Conservation (phyloP, 2,329 filamentous ascomycete genomes). For the Onygenales sp. region DNA sequence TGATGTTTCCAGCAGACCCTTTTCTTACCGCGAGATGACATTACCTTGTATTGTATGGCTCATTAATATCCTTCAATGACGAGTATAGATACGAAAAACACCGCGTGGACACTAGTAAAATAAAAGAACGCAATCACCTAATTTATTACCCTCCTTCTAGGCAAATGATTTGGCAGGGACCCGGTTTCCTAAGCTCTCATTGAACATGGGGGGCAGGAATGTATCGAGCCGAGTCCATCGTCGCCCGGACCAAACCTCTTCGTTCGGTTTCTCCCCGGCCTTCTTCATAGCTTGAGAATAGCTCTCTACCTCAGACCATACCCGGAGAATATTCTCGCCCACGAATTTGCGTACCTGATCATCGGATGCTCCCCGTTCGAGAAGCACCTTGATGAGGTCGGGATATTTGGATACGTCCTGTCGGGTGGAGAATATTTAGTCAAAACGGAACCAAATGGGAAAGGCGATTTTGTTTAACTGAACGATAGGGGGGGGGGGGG, state of each 20-base stretch:
- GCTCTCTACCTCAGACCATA: slow-evolving; percentile 14
- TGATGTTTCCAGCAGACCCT: no score
- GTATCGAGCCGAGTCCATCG: slow-evolving; percentile 4
- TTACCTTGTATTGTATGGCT: no score
- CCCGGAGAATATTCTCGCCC: slow-evolving; percentile 29
- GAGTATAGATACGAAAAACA: no score
- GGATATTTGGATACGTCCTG: slow-evolving; percentile 17
- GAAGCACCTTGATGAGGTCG: slow-evolving; percentile 10
- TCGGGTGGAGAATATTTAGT: background rate
- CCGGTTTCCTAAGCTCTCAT: background rate
- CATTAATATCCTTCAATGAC: no score
- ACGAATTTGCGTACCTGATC: slow-evolving; percentile 28
- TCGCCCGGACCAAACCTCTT: slow-evolving; percentile 10
- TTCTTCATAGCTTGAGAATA: slow-evolving; percentile 10
- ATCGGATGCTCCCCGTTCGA: slow-evolving; percentile 31
- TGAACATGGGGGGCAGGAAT: background rate
- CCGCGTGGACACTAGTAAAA: background rate
- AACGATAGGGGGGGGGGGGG: no score
- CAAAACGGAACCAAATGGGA: background rate
- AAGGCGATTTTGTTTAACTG: background rate
- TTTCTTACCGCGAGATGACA: no score
- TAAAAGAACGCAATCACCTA: background rate
- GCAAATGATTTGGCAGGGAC: background rate
- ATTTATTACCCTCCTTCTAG: background rate
- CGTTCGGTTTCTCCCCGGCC: slow-evolving; percentile 13